Percentiles rank a stretch among this genome's conserved stretches.
Evolutionary conservation across 164 flowering plant species (phyloP).

Genomic region (Echeveria elegans): DNA sequence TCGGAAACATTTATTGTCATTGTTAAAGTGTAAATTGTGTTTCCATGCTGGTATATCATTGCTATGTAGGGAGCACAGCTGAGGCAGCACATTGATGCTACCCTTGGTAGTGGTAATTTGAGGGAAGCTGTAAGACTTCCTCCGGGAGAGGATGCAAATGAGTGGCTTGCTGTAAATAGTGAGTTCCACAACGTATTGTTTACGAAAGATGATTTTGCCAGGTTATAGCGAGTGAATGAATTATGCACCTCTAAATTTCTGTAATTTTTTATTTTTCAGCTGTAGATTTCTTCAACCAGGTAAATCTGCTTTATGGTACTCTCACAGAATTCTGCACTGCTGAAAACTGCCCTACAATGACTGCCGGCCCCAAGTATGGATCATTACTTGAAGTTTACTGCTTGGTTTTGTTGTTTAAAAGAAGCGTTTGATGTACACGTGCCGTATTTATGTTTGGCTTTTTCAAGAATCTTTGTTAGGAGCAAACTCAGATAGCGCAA

Average conservation of each 20-base stretch:
- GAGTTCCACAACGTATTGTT: slow-evolving; percentile 19
- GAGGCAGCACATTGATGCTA: slow-evolving; percentile 95
- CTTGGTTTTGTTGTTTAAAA: background rate
- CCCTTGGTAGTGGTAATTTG: slow-evolving; percentile 98
- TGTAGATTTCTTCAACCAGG: slow-evolving; percentile 99
- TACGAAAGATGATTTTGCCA: no score
- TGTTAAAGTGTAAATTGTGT: background rate
- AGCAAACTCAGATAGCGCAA: background rate
- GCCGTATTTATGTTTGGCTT: background rate
- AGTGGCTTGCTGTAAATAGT: slow-evolving; percentile 99
- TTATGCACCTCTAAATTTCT: background rate
- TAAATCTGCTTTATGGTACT: slow-evolving; percentile 97
- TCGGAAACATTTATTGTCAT: background rate
- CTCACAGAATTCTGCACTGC: slow-evolving; percentile 98
- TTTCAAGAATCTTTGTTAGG: background rate
- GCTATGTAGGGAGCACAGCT: slow-evolving; percentile 86
- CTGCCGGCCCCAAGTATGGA: slow-evolving; percentile 98
- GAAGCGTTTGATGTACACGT: background rate
- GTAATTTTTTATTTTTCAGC: slow-evolving; percentile 49
- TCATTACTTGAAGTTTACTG: background rate
- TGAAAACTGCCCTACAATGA: slow-evolving; percentile 95
- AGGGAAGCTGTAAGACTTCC: slow-evolving; percentile 99
- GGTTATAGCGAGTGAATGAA: background rate
- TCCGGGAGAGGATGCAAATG: slow-evolving; percentile 98
- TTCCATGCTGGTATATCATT: background rate